Conservation (phyloP, 2,329 filamentous ascomycete genomes). For the Sporothrix sp. region DNA sequence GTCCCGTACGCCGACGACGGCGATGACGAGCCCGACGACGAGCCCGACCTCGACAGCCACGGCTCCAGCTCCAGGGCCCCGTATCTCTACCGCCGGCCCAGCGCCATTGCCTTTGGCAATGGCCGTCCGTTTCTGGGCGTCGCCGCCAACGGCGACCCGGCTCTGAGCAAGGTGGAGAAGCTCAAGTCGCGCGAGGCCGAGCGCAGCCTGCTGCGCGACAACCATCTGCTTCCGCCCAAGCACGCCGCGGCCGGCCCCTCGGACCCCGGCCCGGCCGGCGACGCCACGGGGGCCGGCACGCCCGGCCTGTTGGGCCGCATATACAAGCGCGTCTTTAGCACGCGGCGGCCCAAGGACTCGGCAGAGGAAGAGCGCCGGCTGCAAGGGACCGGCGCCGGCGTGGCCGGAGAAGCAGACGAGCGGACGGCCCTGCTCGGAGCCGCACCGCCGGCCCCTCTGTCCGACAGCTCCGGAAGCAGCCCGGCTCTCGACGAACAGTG, state of each 20-base stretch:
- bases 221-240: conserved; percentile 55
- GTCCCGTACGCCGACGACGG: conserved; percentile 22
- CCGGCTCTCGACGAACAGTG: conserved; percentile 58
- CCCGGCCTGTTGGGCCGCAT: conserved; percentile 29
- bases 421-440: conserved; percentile 26
- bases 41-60: conserved; percentile 31
- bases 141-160: conserved; percentile 34
- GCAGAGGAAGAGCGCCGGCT: conserved; percentile 49
- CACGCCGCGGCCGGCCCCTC: conserved; percentile 27
- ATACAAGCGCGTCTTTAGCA: conserved; percentile 43
- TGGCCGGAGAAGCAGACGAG: conserved; percentile 30
- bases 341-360: conserved; percentile 35
- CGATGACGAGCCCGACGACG: conserved; percentile 20
- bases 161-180: conserved; percentile 45
- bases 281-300: conserved; percentile 12
- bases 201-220: conserved; percentile 52
- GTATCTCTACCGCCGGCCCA: conserved; percentile 63
- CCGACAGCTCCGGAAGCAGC: conserved; percentile 13
- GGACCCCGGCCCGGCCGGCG: background rate
- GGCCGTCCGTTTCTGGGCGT: conserved; percentile 60
- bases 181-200: conserved; percentile 49
- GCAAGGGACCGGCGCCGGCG: conserved; percentile 43
- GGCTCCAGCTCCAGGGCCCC: conserved; percentile 29
- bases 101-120: conserved; percentile 63
- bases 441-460: background rate